Percentiles rank a stretch among this genome's conserved stretches.
phyloP scores from a whole-genome alignment of 2,329 filamentous ascomycete species.

The Aspergillus ochraceus region DNA sequence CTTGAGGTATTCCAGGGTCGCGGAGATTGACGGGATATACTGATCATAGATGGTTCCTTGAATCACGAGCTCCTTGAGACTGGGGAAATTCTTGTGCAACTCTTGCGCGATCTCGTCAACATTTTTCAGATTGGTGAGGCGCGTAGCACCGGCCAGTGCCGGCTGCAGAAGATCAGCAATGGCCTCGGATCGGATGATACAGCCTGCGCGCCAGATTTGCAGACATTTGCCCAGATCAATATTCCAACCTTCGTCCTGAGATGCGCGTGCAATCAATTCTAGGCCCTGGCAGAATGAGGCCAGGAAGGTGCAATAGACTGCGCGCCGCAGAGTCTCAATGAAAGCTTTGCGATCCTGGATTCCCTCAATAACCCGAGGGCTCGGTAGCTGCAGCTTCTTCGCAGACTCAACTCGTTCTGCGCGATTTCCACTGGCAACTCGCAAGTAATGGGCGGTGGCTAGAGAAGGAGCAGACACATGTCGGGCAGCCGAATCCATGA shows the following conservation, averaged over 20 bases:
- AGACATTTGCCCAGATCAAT: constrained; percentile 43
- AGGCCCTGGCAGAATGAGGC: constrained; percentile 66
- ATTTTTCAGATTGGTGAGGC: constrained; percentile 38
- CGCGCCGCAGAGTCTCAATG: constrained; percentile 59
- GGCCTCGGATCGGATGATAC: constrained; percentile 68
- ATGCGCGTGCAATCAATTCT: constrained; percentile 61
- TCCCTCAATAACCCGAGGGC: constrained; percentile 34
- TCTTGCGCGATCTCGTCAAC: constrained; percentile 54
- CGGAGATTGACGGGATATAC: constrained; percentile 60
- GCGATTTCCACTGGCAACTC: constrained; percentile 63
- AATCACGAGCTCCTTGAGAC: constrained; percentile 58
- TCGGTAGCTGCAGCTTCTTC: constrained; percentile 48
- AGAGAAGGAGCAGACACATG: constrained; percentile 67
- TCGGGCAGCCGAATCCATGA: constrained; percentile 60
- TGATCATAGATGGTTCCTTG: constrained; percentile 58
- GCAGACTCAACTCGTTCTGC: constrained; percentile 55
- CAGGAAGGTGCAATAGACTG: constrained; percentile 63
- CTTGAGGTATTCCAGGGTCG: constrained; percentile 68
- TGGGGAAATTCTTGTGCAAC: constrained; percentile 51
- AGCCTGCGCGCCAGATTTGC: constrained; percentile 67
- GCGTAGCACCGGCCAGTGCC: constrained; percentile 23
- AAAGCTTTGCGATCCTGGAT: constrained; percentile 45
- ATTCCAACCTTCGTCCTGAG: constrained; percentile 60
- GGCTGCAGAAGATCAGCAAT: constrained; percentile 60
- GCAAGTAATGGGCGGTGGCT: constrained; percentile 62